These are phyloP conservation scores for Cucurbita ficifolia DNA, from an alignment of 306 rosid species.

Conservation along the genomic window DNA sequence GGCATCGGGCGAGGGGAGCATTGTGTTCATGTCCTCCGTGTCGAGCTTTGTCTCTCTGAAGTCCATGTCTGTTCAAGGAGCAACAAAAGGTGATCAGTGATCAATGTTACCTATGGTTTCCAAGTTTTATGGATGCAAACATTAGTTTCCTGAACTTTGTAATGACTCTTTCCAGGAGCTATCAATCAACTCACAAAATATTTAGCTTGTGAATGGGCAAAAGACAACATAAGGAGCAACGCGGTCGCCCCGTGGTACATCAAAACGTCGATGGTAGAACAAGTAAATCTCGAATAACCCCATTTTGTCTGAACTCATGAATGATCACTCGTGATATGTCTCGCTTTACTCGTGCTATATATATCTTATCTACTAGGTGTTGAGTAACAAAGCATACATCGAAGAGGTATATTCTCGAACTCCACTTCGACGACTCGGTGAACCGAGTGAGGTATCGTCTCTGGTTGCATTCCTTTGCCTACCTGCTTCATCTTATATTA, in stretches of 20 bases:
- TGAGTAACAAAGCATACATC: conserved; percentile 36
- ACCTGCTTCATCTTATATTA: conserved; percentile 65
- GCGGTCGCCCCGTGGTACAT: conserved; percentile 79
- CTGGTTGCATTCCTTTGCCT: conserved; percentile 62
- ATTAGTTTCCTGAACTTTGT: background rate
- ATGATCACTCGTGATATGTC: background rate
- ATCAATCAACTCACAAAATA: conserved; percentile 56
- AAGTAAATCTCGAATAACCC: conserved; percentile 27
- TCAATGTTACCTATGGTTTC: background rate
- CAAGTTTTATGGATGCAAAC: background rate
- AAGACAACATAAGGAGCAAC: conserved; percentile 63
- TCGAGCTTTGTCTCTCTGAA: conserved; percentile 59
- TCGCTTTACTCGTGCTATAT: background rate
- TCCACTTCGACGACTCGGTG: conserved; percentile 53
- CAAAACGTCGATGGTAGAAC: conserved; percentile 59
- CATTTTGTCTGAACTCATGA: background rate
- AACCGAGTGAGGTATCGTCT: conserved; percentile 59
- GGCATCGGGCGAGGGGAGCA: conserved; percentile 46
- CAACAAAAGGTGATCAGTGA: conserved; percentile 45
- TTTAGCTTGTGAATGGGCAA: conserved; percentile 78
- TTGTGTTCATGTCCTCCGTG: conserved; percentile 58
- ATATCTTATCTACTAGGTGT: conserved; percentile 25
- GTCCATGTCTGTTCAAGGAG: conserved; percentile 68
- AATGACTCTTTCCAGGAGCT: conserved; percentile 36
- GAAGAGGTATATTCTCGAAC: conserved; percentile 65